Conservation (phyloP, 2,329 filamentous ascomycete genomes). For the Ilyonectria destructans region DNA sequence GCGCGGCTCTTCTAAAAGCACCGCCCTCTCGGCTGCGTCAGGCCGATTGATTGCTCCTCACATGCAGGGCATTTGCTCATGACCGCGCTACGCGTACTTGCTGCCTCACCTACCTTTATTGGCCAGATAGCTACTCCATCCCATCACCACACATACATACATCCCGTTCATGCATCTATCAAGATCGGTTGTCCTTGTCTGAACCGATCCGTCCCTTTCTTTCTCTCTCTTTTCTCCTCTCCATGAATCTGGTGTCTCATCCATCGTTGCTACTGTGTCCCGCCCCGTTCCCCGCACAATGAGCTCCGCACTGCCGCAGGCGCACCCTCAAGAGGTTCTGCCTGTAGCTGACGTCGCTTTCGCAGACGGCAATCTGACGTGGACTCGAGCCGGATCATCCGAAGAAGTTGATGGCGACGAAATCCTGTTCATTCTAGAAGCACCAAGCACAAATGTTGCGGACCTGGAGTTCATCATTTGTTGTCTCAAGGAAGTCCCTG, state of each 20-base stretch:
- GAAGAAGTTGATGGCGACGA: constrained; percentile 43
- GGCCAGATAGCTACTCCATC: constrained; percentile 29
- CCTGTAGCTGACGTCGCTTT: constrained; percentile 43
- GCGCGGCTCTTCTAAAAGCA: constrained; percentile 2
- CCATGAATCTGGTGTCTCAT: background rate
- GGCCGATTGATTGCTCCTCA: background rate
- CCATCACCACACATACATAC: constrained; percentile 6
- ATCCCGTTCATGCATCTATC: constrained; percentile 28
- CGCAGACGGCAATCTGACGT: constrained; percentile 47
- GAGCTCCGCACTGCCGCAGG: constrained; percentile 13
- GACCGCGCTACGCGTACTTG: background rate
- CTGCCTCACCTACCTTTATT: constrained; percentile 32
- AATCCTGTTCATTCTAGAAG: constrained; percentile 50
- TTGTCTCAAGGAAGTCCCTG: constrained; percentile 56
- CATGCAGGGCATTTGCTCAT: background rate
- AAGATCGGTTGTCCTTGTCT: constrained; percentile 32
- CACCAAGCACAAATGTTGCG: constrained; percentile 4
- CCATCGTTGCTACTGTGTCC: background rate
- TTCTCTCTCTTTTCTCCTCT: background rate
- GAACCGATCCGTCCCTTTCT: background rate
- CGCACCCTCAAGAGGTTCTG: constrained; percentile 5
- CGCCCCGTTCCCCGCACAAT: constrained; percentile 29
- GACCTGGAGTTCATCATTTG: constrained; percentile 52
- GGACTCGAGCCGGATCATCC: constrained; percentile 42
- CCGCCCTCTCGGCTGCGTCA: background rate